Percentiles rank a stretch among this genome's conserved stretches.
phyloP scores from a whole-genome alignment of 2,329 filamentous ascomycete species.

The Colletotrichum horii region DNA sequence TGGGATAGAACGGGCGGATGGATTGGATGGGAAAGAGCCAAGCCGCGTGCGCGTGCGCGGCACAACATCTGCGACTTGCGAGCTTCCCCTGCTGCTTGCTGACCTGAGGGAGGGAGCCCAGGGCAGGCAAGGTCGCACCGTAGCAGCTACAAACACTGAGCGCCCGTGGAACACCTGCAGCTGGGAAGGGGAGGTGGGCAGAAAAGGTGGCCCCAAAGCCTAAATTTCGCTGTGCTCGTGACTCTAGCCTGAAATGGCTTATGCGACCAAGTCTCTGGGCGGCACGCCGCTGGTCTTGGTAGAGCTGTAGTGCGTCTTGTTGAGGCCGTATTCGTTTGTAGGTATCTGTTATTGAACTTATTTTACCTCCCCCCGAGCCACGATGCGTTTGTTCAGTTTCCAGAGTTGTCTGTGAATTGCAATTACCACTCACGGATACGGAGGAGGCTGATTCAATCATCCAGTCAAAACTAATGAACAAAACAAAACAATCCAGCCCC shows the following conservation, averaged over 20 bases:
- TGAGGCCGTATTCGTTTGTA: not conserved
- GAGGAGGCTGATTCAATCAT: not conserved
- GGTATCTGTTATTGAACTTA: not conserved
- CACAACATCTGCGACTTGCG: not conserved
- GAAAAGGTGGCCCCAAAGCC: not conserved
- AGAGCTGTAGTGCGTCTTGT: not conserved
- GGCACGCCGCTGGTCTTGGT: not conserved
- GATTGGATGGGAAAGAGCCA: conserved; percentile 14
- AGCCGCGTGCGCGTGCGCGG: conserved; percentile 7
- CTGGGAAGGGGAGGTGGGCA: not conserved
- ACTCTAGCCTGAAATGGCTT: conserved; percentile 18
- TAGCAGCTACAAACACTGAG: not conserved
- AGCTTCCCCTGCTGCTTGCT: not conserved
- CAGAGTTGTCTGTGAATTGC: not conserved
- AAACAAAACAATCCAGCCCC: conserved; percentile 4
- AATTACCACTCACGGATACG: not conserved
- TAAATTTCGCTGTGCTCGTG: conserved; percentile 18
- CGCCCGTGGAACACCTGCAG: not conserved
- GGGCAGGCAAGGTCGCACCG: not conserved
- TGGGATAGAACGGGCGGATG: not conserved
- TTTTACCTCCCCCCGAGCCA: not conserved
- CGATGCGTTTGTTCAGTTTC: not conserved
- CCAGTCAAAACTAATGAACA: not conserved
- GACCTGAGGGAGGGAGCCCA: not conserved
- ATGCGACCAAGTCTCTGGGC: conserved; percentile 19